Base-by-base conservation (phyloP, 164 flowering plant genomes). In the Nelumbo lutea region DNA sequence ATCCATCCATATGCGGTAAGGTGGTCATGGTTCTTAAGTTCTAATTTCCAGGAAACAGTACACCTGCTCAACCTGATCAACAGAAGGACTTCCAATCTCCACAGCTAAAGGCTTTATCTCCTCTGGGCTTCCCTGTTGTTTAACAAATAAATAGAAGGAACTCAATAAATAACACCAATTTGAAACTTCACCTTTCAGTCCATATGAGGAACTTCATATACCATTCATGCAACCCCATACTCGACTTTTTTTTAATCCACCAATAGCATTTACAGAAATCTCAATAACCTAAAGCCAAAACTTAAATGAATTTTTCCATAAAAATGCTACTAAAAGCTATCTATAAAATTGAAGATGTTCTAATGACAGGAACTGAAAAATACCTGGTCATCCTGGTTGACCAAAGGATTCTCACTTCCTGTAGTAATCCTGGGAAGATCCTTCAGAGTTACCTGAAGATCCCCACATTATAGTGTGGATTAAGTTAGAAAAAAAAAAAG, bases 351-450 rank as follows among this genome's bases (percentile, higher is more conserved):
- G 14, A 10, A 11, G 57, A 53, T 11, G 14, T 11, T 4, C 14
- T 53, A 53, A 4, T 39, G 9, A 38, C n/a, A 64, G 45, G 56
- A 53, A 47, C 42, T 42, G 42, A 42, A 44, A 61, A 77, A 58
- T 76, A 82, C 83, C 67, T 79, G 77, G 6, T 73, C 70, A 74
- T 73, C 75, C 40, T 74, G 77, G 45, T 71, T 71, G 42, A 71
- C 38, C 42, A 72, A 69, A 74, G 62, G 65, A 65, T 73, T 50
- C 64, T 59, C 59, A 45, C 71, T 62, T 61, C 67, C 79, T 52
- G 73, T 73, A 40, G 47, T 61, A 2, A 70, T 69, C 71, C 64
- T 78, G 2, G 71, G 15, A 73, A 66, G 71, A 70, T 72, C 75
- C 67, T 68, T 74, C 53, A 70, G 57, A 70, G 69, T 70, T 51